Evolutionary conservation across 2,329 filamentous ascomycete species (phyloP).

Genomic region (Diaporthe velutina): DNA sequence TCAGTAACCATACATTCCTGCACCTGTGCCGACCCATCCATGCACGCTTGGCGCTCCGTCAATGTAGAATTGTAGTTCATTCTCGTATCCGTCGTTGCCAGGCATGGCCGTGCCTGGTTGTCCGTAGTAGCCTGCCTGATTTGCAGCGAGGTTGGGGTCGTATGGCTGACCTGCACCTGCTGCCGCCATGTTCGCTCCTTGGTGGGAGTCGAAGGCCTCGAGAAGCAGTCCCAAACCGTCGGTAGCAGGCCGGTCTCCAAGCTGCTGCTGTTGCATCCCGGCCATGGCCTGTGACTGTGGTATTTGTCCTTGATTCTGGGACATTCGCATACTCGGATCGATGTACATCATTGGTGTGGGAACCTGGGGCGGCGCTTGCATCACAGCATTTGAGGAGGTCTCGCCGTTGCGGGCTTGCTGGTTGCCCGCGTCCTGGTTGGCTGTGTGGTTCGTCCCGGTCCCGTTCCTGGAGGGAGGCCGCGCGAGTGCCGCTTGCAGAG

Average conservation of each 20-base stretch:
- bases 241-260: conserved; percentile 43
- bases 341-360: conserved; percentile 42
- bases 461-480: conserved; percentile 34
- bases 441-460: conserved; percentile 25
- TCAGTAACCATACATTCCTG: conserved; percentile 45
- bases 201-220: conserved; percentile 54
- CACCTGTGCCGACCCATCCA: conserved; percentile 42
- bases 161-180: conserved; percentile 35
- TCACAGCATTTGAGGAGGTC: conserved; percentile 34
- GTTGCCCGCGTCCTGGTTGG: conserved; percentile 14
- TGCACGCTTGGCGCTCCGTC: conserved; percentile 43
- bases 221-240: conserved; percentile 58
- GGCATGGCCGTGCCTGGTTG: conserved; percentile 41
- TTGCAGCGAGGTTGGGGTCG: conserved; percentile 36
- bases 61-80: conserved; percentile 48
- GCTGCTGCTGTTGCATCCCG: conserved; percentile 41
- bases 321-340: conserved; percentile 43
- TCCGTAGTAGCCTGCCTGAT: conserved; percentile 41
- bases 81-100: conserved; percentile 48
- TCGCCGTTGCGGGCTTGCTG: conserved; percentile 37
- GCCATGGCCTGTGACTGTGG: conserved; percentile 43
- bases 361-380: conserved; percentile 42
- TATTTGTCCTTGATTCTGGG: conserved; percentile 37
- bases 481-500: conserved; percentile 41
- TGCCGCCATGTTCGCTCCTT: conserved; percentile 40